Conservation (phyloP, 805 yeast species). For the Candida gorgasii region DNA sequence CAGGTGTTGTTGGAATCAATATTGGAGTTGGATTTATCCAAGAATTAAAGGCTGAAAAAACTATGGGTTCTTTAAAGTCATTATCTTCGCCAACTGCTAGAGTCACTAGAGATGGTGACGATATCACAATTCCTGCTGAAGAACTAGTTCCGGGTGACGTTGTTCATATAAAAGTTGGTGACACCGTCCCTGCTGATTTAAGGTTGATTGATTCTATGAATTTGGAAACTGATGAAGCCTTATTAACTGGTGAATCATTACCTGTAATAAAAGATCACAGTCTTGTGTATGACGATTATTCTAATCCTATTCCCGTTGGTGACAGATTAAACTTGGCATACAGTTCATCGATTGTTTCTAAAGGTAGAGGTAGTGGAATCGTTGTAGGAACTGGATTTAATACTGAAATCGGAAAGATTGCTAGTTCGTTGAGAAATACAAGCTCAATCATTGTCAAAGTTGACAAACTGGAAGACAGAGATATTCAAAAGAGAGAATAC, state of each 20-base stretch:
- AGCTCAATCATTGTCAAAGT: conserved; percentile 26
- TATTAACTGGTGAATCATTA: conserved; percentile 42
- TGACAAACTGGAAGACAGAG: conserved; percentile 38
- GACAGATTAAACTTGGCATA: conserved; percentile 37
- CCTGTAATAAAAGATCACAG: conserved; percentile 35
- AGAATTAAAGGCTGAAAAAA: conserved; percentile 51
- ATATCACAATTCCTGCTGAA: conserved; percentile 36
- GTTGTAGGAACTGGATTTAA: conserved; percentile 38
- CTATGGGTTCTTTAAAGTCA: conserved; percentile 49
- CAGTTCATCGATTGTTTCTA: conserved; percentile 40
- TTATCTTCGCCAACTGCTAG: conserved; percentile 49
- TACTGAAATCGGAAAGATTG: conserved; percentile 46
- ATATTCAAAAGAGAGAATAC: conserved; percentile 38
- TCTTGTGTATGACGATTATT: conserved; percentile 39
- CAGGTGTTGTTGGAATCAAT: conserved; percentile 45
- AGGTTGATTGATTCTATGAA: conserved; percentile 35
- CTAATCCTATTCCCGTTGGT: conserved; percentile 36
- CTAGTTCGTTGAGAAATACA: conserved; percentile 29
- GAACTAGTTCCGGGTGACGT: conserved; percentile 49
- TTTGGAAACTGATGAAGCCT: conserved; percentile 46
- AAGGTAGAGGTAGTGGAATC: conserved; percentile 44
- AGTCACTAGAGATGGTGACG: conserved; percentile 44
- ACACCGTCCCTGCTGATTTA: conserved; percentile 45
- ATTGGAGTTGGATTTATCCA: conserved; percentile 52
- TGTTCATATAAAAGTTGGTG: conserved; percentile 42